Conservation (phyloP, 345 rosid genomes). For the Populus deltoides region DNA sequence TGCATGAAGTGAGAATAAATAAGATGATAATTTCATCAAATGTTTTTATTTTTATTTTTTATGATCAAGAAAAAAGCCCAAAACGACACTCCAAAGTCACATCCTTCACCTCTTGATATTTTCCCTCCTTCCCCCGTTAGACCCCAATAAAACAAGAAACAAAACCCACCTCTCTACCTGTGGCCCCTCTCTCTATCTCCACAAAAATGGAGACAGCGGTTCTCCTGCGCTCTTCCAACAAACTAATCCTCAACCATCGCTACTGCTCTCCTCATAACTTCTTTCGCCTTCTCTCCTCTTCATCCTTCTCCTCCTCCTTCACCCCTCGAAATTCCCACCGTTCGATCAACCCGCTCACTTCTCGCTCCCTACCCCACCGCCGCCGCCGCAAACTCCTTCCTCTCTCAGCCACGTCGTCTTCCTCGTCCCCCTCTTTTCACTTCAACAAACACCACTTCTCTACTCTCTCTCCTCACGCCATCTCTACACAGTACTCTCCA, state of each 20-base stretch:
- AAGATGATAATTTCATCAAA: too few relatives aligned
- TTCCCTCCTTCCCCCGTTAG: neutral
- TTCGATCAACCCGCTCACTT: slow-evolving; percentile 26
- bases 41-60: neutral
- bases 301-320: slow-evolving; percentile 22
- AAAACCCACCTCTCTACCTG: neutral
- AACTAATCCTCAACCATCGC: slow-evolving; percentile 45
- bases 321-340: slow-evolving; percentile 33
- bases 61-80: slow-evolving; percentile 4
- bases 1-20: too few relatives aligned
- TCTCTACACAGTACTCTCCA: slow-evolving; percentile 60
- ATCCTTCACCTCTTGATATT: neutral
- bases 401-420: slow-evolving; percentile 18
- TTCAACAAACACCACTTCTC: slow-evolving; percentile 43
- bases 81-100: neutral
- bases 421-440: slow-evolving; percentile 27
- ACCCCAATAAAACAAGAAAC: neutral
- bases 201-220: slow-evolving; percentile 43
- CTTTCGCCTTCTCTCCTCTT: slow-evolving; percentile 31
- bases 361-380: slow-evolving; percentile 45
- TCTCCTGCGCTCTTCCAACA: slow-evolving; percentile 53
- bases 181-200: neutral
- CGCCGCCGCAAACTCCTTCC: slow-evolving; percentile 29
- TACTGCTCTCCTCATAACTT: slow-evolving; percentile 43
- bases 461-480: slow-evolving; percentile 56